Percentiles rank a stretch among this genome's conserved stretches.
phyloP scores from a whole-genome alignment of 176 grass and related monocot species.

The Coix lacrymajobi region DNA sequence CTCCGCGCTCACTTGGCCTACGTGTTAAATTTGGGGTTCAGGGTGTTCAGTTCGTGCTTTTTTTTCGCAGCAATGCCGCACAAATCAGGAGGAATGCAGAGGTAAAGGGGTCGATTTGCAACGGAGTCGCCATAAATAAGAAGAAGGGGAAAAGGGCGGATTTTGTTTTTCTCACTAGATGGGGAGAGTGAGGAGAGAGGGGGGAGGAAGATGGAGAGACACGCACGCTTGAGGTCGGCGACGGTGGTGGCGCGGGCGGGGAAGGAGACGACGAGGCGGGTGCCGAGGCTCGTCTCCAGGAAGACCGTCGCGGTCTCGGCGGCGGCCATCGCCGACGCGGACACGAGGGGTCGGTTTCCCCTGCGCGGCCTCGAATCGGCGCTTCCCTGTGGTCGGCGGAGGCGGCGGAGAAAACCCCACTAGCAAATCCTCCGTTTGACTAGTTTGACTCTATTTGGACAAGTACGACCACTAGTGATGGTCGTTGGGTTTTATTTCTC shows the following conservation, averaged over 20 bases:
- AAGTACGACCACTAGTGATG: too few relatives aligned
- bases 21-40: not conserved
- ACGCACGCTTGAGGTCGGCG: constrained; percentile 17
- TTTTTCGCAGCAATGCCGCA: not conserved
- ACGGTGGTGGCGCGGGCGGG: constrained; percentile 15
- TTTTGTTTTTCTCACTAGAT: too few relatives aligned
- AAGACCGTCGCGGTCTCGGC: not conserved
- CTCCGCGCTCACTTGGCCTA: not conserved
- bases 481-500: too few relatives aligned
- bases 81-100: not conserved
- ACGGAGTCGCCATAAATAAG: not conserved
- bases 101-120: not conserved
- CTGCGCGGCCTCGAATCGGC: not conserved
- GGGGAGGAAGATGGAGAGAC: not conserved
- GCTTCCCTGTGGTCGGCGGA: not conserved
- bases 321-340: not conserved
- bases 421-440: too few relatives aligned
- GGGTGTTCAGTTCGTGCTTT: not conserved
- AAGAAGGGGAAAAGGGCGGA: not conserved
- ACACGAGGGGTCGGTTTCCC: not conserved
- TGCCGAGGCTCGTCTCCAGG: constrained; percentile 18
- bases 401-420: not conserved
- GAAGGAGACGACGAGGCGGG: constrained; percentile 17
- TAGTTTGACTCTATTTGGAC: too few relatives aligned
- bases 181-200: not conserved